A percentile compares a stretch with the other conserved stretches of the same genome.
Evolutionary conservation across 805 yeast species (phyloP).

Genomic region (Kodamaea restingae): DNA sequence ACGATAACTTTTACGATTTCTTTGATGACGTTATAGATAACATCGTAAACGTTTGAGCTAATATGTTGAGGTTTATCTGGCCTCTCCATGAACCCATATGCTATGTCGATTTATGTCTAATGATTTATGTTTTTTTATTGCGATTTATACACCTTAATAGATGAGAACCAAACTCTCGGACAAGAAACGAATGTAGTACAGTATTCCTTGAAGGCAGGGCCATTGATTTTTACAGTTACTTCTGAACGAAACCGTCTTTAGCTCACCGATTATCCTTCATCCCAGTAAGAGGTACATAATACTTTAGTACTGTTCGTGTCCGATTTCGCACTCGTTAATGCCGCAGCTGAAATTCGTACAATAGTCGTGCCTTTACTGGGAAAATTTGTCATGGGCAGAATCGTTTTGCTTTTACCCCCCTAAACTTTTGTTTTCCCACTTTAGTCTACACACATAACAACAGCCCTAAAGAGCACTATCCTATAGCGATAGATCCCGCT

Average conservation of each 20-base stretch:
- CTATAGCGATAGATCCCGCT: constrained; percentile 5
- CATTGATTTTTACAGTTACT: no score
- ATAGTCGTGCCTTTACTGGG: constrained; percentile 1
- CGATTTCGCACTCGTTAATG: constrained; percentile 1
- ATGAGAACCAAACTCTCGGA: background rate
- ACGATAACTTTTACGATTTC: constrained; percentile 17
- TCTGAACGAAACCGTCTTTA: no score
- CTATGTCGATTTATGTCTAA: constrained; percentile 2
- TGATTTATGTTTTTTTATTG: constrained; percentile 2
- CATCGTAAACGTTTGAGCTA: constrained; percentile 8
- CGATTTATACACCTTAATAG: background rate
- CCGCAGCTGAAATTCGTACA: constrained; percentile 1
- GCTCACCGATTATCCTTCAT: no score
- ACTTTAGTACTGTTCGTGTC: background rate
- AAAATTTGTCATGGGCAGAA: background rate
- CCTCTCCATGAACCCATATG: background rate
- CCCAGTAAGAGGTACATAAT: no score
- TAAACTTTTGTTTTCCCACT: background rate
- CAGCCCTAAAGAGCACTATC: constrained; percentile 3
- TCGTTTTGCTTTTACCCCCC: constrained; percentile 11
- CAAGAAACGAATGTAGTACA: background rate
- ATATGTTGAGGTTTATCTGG: background rate
- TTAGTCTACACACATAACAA: background rate
- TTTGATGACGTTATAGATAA: constrained; percentile 27
- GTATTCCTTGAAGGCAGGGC: no score